phyloP scores from a whole-genome alignment of 768 basidiomycete species.

The Antrodiella citrinella region DNA sequence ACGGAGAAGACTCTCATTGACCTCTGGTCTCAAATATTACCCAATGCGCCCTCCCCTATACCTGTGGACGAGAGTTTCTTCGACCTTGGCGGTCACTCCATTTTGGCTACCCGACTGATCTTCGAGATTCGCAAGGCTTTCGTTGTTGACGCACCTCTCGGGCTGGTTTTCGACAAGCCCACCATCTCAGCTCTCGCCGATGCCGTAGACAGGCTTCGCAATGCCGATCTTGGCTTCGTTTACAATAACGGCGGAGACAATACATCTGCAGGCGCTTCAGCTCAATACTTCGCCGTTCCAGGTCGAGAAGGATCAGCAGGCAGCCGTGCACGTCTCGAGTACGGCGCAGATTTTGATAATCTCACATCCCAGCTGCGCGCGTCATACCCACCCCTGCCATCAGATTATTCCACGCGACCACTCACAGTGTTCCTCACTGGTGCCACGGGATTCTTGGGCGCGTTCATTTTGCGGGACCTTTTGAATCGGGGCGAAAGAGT shows the following conservation, averaged over 20 bases:
- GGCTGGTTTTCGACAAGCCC: slow-evolving; percentile 85
- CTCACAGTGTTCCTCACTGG: slow-evolving; percentile 92
- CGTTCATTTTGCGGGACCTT: slow-evolving; percentile 81
- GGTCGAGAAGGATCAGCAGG: not conserved
- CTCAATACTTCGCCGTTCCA: not conserved
- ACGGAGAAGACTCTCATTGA: slow-evolving; percentile 75
- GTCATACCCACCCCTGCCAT: slow-evolving; percentile 53
- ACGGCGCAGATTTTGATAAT: slow-evolving; percentile 68
- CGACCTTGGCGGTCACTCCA: slow-evolving; percentile 97
- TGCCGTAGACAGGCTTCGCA: slow-evolving; percentile 67
- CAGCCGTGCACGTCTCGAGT: slow-evolving; percentile 38
- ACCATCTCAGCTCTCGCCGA: slow-evolving; percentile 72
- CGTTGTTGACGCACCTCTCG: slow-evolving; percentile 83
- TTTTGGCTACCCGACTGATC: slow-evolving; percentile 92
- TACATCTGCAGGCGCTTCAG: not conserved
- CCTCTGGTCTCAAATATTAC: slow-evolving; percentile 82
- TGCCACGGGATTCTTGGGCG: slow-evolving; percentile 94
- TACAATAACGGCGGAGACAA: slow-evolving; percentile 13
- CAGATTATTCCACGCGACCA: slow-evolving; percentile 42
- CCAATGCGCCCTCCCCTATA: slow-evolving; percentile 67
- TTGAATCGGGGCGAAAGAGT: slow-evolving; percentile 55
- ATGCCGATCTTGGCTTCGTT: slow-evolving; percentile 73
- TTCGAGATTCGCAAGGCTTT: slow-evolving; percentile 94
- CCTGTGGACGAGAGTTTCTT: slow-evolving; percentile 94
- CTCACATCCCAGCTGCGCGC: slow-evolving; percentile 50